phyloP scores from a whole-genome alignment of 2,329 filamentous ascomycete genomes.

The Scedosporium minutisporum region DNA sequence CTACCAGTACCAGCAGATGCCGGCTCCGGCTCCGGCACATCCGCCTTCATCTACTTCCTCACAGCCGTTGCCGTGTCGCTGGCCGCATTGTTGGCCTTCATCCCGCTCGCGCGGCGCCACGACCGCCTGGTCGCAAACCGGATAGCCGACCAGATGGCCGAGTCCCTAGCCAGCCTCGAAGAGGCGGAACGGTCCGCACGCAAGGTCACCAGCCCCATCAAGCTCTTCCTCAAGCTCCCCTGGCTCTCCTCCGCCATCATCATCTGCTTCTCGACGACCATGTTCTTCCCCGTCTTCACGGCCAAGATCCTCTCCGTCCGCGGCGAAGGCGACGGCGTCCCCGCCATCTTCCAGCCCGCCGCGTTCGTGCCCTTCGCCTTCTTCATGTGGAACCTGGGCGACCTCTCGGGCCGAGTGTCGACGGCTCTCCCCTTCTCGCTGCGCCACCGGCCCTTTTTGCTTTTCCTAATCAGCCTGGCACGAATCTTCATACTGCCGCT shows the following conservation, averaged over 20 bases:
- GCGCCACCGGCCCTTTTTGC: slow-evolving; percentile 49
- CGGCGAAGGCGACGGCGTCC: slow-evolving; percentile 25
- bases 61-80: slow-evolving; percentile 72
- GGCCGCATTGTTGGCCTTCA: slow-evolving; percentile 60
- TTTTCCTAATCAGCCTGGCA: slow-evolving; percentile 59
- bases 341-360: slow-evolving; percentile 56
- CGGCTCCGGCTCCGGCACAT: slow-evolving; percentile 37
- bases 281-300: slow-evolving; percentile 95
- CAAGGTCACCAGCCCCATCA: slow-evolving; percentile 44
- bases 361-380: slow-evolving; percentile 87
- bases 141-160: slow-evolving; percentile 37
- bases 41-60: slow-evolving; percentile 85
- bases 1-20: background rate
- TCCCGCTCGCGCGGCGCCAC: slow-evolving; percentile 59
- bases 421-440: slow-evolving; percentile 50
- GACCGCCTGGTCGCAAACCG: slow-evolving; percentile 40
- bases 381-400: slow-evolving; percentile 87
- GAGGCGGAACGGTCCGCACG: slow-evolving; percentile 41
- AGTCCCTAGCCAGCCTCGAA: slow-evolving; percentile 40
- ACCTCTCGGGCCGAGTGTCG: slow-evolving; percentile 65
- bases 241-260: slow-evolving; percentile 72
- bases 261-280: slow-evolving; percentile 72
- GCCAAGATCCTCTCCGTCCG: slow-evolving; percentile 45
- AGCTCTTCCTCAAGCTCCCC: slow-evolving; percentile 66
- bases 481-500: slow-evolving; percentile 69